Evolutionary conservation across 257 asterid genomes (phyloP).

Genomic region (Solanum chmielewskii): DNA sequence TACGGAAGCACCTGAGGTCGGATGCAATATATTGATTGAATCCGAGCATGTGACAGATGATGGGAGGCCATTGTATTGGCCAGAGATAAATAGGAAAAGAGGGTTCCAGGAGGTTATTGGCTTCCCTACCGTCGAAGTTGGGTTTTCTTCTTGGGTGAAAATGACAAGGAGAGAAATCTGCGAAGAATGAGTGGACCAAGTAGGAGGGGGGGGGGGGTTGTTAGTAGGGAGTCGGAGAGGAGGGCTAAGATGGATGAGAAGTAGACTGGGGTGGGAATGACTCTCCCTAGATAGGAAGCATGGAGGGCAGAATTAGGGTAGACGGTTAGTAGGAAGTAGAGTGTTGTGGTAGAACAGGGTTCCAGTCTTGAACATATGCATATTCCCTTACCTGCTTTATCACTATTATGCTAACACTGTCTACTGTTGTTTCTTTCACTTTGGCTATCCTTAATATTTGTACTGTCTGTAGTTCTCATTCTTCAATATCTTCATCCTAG

Average conservation of each 20-base stretch:
- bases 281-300: background rate
- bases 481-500: background rate
- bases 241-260: background rate
- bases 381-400: background rate
- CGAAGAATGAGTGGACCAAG: background rate
- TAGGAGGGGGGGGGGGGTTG: background rate
- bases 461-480: background rate
- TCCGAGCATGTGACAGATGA: background rate
- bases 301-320: background rate
- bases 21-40: background rate
- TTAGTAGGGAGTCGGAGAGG: background rate
- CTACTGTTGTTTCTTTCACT: background rate
- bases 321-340: background rate
- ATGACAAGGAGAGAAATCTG: background rate
- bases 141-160: background rate
- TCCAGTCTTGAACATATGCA: background rate
- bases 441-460: background rate
- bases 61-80: background rate
- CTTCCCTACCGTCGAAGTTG: background rate
- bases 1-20: background rate
- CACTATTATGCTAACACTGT: background rate
- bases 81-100: background rate
- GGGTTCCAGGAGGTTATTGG: background rate
- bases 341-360: background rate
- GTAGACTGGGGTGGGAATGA: background rate